Evolutionary conservation across 192 early-diverging fungal species (phyloP).

Genomic region (Linnemannia zychae): DNA sequence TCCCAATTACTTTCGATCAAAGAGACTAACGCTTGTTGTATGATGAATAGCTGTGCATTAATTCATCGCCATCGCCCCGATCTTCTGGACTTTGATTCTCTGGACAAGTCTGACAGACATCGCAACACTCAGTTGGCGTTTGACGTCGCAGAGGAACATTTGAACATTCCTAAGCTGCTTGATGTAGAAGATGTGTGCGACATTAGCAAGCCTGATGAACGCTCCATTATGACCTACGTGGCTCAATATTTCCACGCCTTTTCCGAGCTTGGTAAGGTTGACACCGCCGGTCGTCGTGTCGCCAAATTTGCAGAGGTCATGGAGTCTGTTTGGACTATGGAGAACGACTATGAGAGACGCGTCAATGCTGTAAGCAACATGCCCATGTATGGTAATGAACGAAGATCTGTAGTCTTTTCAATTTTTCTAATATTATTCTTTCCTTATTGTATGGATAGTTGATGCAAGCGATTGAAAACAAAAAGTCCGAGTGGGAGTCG

Average conservation of each 20-base stretch:
- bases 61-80: conserved; percentile 99
- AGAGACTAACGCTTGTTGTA: background rate
- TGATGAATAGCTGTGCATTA: conserved; percentile 80
- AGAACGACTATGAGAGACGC: conserved; percentile 92
- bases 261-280: conserved; percentile 88
- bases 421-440: background rate
- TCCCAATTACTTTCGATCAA: no score
- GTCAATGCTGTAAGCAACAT: conserved; percentile 66
- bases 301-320: conserved; percentile 93
- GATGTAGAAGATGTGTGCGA: conserved; percentile 98
- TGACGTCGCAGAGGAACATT: conserved; percentile 90
- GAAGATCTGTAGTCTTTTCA: background rate
- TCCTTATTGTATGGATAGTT: conserved; percentile 55
- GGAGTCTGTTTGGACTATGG: conserved; percentile 92
- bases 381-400: background rate
- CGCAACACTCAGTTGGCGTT: conserved; percentile 94
- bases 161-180: conserved; percentile 93
- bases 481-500: conserved; percentile 77
- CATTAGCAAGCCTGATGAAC: conserved; percentile 93
- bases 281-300: conserved; percentile 91
- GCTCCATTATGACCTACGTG: conserved; percentile 98
- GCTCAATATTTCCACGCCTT: conserved; percentile 99
- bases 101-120: conserved; percentile 88
- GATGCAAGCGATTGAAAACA: conserved; percentile 74
- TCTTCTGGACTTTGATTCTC: conserved; percentile 86